Evolutionary conservation across 495 filamentous ascomycete species (phyloP).

Genomic region (Lineolata rhizophorae): DNA sequence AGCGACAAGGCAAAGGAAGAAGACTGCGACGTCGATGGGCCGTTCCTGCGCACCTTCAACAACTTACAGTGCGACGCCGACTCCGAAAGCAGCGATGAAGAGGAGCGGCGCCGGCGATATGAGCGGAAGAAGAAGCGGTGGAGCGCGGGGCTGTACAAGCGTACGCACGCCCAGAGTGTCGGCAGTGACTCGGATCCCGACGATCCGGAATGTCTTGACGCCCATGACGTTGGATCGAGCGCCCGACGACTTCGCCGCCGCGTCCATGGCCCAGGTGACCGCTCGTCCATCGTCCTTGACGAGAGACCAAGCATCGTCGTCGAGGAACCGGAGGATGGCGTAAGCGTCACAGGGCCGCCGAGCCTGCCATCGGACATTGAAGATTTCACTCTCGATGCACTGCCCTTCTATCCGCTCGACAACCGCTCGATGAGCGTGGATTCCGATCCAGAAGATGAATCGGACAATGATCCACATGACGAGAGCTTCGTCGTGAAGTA

Average conservation of each 20-base stretch:
- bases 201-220: conserved; percentile 10
- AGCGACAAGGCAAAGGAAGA: conserved; percentile 8
- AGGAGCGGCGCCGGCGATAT: conserved; percentile 8
- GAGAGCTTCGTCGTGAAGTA: too few species aligned
- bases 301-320: too few species aligned
- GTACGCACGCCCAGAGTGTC: conserved; percentile 15
- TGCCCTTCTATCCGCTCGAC: too few species aligned
- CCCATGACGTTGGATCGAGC: conserved; percentile 10
- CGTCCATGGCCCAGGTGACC: conserved; percentile 11
- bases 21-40: conserved; percentile 4
- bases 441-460: conserved; percentile 3
- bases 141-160: conserved; percentile 15
- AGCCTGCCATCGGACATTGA: too few species aligned
- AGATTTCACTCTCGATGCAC: too few species aligned
- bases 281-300: conserved; percentile 11
- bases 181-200: conserved; percentile 14
- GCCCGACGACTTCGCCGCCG: conserved; percentile 14
- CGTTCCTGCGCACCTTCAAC: conserved; percentile 6
- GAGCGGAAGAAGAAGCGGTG: conserved; percentile 13
- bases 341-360: too few species aligned
- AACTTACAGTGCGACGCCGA: conserved; percentile 7
- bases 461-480: background rate
- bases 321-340: too few species aligned
- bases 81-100: conserved; percentile 5
- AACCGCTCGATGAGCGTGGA: conserved; percentile 13